phyloP scores from a whole-genome alignment of 176 grass and related monocot genomes.

The Saccharum spontaneum region DNA sequence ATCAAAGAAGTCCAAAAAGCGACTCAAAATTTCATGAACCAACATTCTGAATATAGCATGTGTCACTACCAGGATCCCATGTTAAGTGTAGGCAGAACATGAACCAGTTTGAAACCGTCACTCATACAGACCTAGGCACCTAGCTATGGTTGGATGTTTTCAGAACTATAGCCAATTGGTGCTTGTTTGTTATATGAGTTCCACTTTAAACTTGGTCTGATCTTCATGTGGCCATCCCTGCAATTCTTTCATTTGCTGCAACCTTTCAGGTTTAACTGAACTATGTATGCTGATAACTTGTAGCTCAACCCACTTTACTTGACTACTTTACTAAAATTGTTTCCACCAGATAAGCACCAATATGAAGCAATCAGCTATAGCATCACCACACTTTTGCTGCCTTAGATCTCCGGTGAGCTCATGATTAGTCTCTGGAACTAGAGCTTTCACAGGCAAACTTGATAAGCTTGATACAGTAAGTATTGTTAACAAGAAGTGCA shows the following conservation, averaged over 20 bases:
- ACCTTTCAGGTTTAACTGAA: not conserved
- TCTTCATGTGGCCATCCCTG: not conserved
- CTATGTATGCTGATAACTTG: not conserved
- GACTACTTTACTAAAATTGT: not conserved
- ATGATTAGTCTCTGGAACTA: not conserved
- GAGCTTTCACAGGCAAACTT: not conserved
- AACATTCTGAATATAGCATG: not conserved
- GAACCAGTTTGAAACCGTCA: not conserved
- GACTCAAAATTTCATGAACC: not conserved
- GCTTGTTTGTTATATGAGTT: not conserved
- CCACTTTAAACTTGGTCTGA: not conserved
- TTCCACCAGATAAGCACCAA: not conserved
- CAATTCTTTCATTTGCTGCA: not conserved
- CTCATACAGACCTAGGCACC: not conserved
- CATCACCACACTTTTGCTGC: not conserved
- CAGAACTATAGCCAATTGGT: not conserved
- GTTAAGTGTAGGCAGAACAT: not conserved
- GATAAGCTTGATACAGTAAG: not conserved
- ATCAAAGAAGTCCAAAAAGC: not conserved
- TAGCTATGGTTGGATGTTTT: not conserved
- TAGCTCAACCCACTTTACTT: not conserved
- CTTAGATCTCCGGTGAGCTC: not conserved
- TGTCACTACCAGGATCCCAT: not conserved
- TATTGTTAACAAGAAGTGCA: not conserved
- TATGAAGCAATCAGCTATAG: not conserved